Conservation (phyloP, 1,284 basidiomycete genomes). For the Moesziomyces sp. region DNA sequence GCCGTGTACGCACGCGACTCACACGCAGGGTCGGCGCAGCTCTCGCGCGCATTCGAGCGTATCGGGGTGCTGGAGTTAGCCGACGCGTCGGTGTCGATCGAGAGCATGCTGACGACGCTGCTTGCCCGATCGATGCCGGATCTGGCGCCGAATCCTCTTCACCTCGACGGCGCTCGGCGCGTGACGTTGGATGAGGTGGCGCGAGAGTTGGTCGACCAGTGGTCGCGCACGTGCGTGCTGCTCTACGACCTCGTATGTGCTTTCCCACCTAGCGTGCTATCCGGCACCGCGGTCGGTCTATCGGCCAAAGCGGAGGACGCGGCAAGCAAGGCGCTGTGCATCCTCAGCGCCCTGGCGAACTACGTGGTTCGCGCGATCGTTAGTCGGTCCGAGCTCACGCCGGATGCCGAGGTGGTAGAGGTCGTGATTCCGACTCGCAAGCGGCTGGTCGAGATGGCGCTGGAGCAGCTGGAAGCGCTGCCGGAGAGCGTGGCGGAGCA, state of each 20-base stretch:
- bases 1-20: neutral
- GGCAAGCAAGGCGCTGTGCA: slow-evolving; percentile 23
- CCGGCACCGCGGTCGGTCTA: neutral
- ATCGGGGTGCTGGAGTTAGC: slow-evolving; percentile 28
- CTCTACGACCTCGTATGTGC: slow-evolving; percentile 17
- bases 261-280: neutral
- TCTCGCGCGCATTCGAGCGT: slow-evolving; percentile 19
- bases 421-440: slow-evolving; percentile 4
- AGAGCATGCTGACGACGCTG: slow-evolving; percentile 9
- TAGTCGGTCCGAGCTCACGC: slow-evolving; percentile 29
- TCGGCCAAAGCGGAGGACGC: slow-evolving; percentile 7
- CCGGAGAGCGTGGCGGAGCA: slow-evolving; percentile 15
- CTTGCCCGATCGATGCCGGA: slow-evolving; percentile 23
- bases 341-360: slow-evolving; percentile 39
- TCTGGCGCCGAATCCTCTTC: slow-evolving; percentile 18
- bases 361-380: slow-evolving; percentile 28
- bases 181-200: slow-evolving; percentile 26
- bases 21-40: slow-evolving; percentile 1
- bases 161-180: slow-evolving; percentile 10
- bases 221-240: slow-evolving; percentile 19
- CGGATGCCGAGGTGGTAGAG: slow-evolving; percentile 17
- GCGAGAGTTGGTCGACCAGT: slow-evolving; percentile 15
- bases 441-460: slow-evolving; percentile 19
- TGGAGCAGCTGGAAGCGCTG: slow-evolving; percentile 26
- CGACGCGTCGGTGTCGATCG: slow-evolving; percentile 34